These are phyloP conservation scores for Angomonas desouzai DNA, from an alignment of 208 protist genomes.

Conservation along the genomic window DNA sequence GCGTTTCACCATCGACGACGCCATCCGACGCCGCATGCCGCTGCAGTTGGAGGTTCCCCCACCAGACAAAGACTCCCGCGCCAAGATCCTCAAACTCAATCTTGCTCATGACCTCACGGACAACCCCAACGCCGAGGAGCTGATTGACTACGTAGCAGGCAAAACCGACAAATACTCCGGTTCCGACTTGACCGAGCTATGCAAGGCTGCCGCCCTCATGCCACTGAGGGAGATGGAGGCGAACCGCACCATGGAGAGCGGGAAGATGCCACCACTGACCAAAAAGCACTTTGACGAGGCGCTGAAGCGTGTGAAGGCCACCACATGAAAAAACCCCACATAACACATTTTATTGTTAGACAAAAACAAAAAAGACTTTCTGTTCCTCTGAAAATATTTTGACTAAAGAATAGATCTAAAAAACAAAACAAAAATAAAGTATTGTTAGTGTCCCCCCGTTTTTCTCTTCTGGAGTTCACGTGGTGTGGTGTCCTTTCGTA, in stretches of 20 bases:
- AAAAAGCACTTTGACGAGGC: constrained; percentile 72
- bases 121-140: constrained; percentile 36
- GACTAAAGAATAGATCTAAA: background rate
- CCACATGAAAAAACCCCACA: constrained; percentile 20
- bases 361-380: background rate
- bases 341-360: background rate
- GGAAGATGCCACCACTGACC: constrained; percentile 50
- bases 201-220: constrained; percentile 81
- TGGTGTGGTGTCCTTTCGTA: no score
- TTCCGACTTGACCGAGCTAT: constrained; percentile 92
- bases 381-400: background rate
- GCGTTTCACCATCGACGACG: constrained; percentile 87
- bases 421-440: constrained; percentile 2
- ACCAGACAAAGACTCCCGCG: constrained; percentile 47
- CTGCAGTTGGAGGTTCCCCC: constrained; percentile 77
- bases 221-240: constrained; percentile 58
- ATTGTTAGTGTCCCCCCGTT: background rate
- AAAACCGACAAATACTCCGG: constrained; percentile 87
- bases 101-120: constrained; percentile 53
- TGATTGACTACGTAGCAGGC: constrained; percentile 73
- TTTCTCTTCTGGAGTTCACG: background rate
- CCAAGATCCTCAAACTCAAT: constrained; percentile 78
- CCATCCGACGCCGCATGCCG: constrained; percentile 87
- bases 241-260: constrained; percentile 3
- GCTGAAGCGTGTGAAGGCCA: constrained; percentile 63